Conservation (phyloP, 176 grass and related monocot species). For the Hsuehochloa calcarea region DNA sequence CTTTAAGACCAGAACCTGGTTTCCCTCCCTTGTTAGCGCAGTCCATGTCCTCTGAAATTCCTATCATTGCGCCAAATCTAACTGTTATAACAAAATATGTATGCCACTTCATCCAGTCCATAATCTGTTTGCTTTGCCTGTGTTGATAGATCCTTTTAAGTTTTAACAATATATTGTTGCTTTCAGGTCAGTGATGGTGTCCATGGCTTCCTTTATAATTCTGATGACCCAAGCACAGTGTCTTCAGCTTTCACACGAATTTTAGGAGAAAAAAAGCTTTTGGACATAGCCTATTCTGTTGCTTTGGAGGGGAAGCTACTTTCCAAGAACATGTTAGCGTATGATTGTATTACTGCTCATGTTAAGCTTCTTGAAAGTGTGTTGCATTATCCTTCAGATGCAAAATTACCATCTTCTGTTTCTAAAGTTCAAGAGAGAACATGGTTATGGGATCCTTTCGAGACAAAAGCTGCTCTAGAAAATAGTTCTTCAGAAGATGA, state of each 20-base stretch:
- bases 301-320: slow-evolving; percentile 61
- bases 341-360: slow-evolving; percentile 73
- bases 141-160: slow-evolving; percentile 14
- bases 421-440: slow-evolving; percentile 70
- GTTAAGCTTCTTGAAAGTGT: slow-evolving; percentile 83
- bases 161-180: slow-evolving; percentile 28
- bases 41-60: slow-evolving; percentile 89
- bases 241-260: slow-evolving; percentile 57
- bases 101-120: slow-evolving; percentile 37
- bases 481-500: slow-evolving; percentile 33
- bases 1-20: slow-evolving; percentile 71
- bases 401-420: slow-evolving; percentile 54
- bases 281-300: slow-evolving; percentile 57
- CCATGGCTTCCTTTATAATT: slow-evolving; percentile 75
- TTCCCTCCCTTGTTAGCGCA: slow-evolving; percentile 80
- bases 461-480: slow-evolving; percentile 48
- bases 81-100: slow-evolving; percentile 88
- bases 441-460: slow-evolving; percentile 83
- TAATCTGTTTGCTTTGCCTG: slow-evolving; percentile 20
- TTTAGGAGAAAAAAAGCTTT: slow-evolving; percentile 61
- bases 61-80: slow-evolving; percentile 77
- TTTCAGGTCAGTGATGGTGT: slow-evolving; percentile 75
- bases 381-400: slow-evolving; percentile 80
- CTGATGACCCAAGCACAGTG: slow-evolving; percentile 48
- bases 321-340: slow-evolving; percentile 84